These are phyloP conservation scores for Pichia kudriavzevii DNA, from an alignment of 1,139 yeast genomes.

Conservation along the genomic window DNA sequence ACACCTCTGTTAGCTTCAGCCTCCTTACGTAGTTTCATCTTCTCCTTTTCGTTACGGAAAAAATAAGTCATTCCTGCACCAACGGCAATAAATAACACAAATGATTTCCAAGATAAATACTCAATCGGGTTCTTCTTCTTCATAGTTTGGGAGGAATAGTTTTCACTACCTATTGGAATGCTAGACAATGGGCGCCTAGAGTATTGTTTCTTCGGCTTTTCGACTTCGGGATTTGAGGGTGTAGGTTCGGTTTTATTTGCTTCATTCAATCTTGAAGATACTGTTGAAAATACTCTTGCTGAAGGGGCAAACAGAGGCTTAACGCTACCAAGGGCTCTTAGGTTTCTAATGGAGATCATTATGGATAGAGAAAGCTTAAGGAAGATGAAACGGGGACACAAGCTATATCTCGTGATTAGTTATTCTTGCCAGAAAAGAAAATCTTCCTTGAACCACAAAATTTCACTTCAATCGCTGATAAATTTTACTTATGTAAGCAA, in stretches of 20 bases:
- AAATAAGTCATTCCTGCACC: constrained; percentile 68
- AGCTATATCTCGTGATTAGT: too few relatives aligned
- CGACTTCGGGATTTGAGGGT: too few relatives aligned
- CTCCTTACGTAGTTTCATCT: constrained; percentile 63
- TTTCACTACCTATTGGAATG: constrained; percentile 48
- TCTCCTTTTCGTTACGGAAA: constrained; percentile 66
- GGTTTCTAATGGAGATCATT: too few relatives aligned
- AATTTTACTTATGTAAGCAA: too few relatives aligned
- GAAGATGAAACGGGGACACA: too few relatives aligned
- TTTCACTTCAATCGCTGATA: too few relatives aligned
- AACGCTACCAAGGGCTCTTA: too few relatives aligned
- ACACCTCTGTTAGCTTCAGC: constrained; percentile 80
- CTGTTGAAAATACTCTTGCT: too few relatives aligned
- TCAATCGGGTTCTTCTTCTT: constrained; percentile 41
- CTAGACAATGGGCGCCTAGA: constrained; percentile 31
- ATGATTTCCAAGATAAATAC: constrained; percentile 86
- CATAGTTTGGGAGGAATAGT: constrained; percentile 26
- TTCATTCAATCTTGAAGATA: neutral
- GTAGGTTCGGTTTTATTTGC: neutral
- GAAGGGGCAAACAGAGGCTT: too few relatives aligned
- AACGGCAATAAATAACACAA: constrained; percentile 50
- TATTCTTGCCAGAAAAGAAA: too few relatives aligned
- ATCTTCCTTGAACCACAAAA: too few relatives aligned
- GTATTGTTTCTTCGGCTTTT: constrained; percentile 6
- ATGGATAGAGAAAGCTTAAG: too few relatives aligned